Percentiles rank a stretch among this genome's conserved stretches.
Evolutionary conservation across 441 rosid species (phyloP).

Genomic region (Erodium moschatum): DNA sequence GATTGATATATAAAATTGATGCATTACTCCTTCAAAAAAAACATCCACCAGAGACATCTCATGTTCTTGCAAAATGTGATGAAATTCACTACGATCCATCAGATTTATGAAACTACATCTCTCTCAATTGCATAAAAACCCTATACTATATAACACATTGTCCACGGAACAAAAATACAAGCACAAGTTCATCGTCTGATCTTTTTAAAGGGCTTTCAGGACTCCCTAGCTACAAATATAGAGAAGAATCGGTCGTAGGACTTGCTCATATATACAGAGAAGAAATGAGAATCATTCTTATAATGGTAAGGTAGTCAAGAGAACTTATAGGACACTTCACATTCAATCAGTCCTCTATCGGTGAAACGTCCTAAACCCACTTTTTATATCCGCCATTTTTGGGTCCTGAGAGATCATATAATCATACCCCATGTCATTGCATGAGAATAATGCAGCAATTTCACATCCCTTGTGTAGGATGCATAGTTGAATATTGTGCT

Average conservation of each 20-base stretch:
- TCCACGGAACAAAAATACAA: conserved; percentile 19
- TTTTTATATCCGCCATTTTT: too few relatives aligned
- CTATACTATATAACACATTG: conserved; percentile 17
- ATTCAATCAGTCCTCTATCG: conserved; percentile 14
- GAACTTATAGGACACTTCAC: background rate
- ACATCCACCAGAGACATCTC: too few relatives aligned
- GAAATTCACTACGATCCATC: too few relatives aligned
- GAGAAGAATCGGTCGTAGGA: conserved; percentile 10
- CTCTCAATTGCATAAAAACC: conserved; percentile 21
- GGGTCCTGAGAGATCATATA: conserved; percentile 15
- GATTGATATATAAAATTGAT: too few relatives aligned
- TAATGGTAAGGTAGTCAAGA: background rate
- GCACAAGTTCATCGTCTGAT: conserved; percentile 12
- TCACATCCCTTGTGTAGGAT: conserved; percentile 23
- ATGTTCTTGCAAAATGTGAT: too few relatives aligned
- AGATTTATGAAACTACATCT: background rate
- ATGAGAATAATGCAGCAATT: conserved; percentile 21
- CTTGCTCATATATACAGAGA: conserved; percentile 11
- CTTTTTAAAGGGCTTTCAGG: conserved; percentile 5
- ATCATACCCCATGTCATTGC: background rate
- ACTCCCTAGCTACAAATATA: conserved; percentile 25
- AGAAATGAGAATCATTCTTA: background rate
- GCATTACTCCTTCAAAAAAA: too few relatives aligned
- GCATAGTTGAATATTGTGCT: conserved; percentile 25
- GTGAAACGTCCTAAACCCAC: too few relatives aligned